phyloP scores from a whole-genome alignment of 140 eudicot genomes.

The Cichorium intybus region DNA sequence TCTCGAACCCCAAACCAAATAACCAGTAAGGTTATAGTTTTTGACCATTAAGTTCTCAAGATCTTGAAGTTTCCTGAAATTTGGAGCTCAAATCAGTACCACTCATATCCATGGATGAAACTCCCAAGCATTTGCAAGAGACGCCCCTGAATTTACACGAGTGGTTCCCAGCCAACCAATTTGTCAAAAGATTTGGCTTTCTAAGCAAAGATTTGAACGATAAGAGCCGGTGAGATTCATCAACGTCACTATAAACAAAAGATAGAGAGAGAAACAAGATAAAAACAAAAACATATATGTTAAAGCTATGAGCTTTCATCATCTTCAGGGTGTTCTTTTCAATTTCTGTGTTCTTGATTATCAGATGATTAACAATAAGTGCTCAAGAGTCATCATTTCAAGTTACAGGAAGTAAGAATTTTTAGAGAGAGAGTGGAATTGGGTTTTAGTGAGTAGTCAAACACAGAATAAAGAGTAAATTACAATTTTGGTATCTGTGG shows the following conservation, averaged over 20 bases:
- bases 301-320: slow-evolving; percentile 23
- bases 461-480: too few relatives aligned
- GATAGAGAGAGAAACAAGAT: slow-evolving; percentile 14
- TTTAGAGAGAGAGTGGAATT: slow-evolving; percentile 21
- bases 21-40: slow-evolving; percentile 43
- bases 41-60: slow-evolving; percentile 38
- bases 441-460: slow-evolving; percentile 41
- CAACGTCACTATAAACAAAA: slow-evolving; percentile 37
- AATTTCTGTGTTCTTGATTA: slow-evolving; percentile 20
- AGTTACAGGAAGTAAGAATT: neutral
- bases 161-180: slow-evolving; percentile 33
- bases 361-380: slow-evolving; percentile 2
- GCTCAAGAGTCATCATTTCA: slow-evolving; percentile 4
- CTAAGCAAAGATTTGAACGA: slow-evolving; percentile 54
- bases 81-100: slow-evolving; percentile 19
- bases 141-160: slow-evolving; percentile 59
- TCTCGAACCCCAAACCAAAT: slow-evolving; percentile 29
- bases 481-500: too few relatives aligned
- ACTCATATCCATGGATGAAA: slow-evolving; percentile 46
- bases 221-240: slow-evolving; percentile 38
- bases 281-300: slow-evolving; percentile 4
- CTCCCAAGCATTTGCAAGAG: slow-evolving; percentile 31
- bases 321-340: neutral
- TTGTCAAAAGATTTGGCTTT: slow-evolving; percentile 28
- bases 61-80: slow-evolving; percentile 32